Evolutionary conservation across 2,329 filamentous ascomycete genomes (phyloP).

Genomic region (Sphaerulina populicola): DNA sequence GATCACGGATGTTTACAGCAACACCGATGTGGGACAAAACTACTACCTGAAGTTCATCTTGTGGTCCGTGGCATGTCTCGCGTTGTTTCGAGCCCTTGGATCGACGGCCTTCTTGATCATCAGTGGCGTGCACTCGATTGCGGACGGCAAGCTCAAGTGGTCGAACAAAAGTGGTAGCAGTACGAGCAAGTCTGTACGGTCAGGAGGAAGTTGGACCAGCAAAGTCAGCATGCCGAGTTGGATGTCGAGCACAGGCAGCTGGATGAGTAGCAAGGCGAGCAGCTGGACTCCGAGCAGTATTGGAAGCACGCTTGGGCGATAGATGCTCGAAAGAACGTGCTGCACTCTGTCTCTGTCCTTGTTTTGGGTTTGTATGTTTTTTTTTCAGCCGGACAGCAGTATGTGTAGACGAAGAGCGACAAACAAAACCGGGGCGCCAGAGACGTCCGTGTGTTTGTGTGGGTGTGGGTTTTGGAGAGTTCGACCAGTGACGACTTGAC

Average conservation of each 20-base stretch:
- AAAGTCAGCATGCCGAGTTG: conserved; percentile 34
- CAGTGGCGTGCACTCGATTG: conserved; percentile 72
- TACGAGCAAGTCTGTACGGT: conserved; percentile 7
- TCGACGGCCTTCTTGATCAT: conserved; percentile 73
- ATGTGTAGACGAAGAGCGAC: too few species aligned
- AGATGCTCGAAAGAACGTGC: neutral
- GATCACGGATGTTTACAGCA: conserved; percentile 74
- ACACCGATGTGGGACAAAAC: conserved; percentile 65
- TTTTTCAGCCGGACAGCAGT: neutral
- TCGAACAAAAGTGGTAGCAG: conserved; percentile 18
- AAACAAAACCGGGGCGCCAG: too few species aligned
- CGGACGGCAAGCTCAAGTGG: conserved; percentile 71
- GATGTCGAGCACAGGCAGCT: conserved; percentile 32
- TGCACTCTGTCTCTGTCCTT: neutral
- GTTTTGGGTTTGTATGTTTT: neutral
- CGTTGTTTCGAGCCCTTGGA: conserved; percentile 79
- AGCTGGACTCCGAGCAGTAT: conserved; percentile 29
- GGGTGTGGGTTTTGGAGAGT: too few species aligned
- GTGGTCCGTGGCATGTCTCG: conserved; percentile 79
- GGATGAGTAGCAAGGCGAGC: conserved; percentile 33
- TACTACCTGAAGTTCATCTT: conserved; percentile 88
- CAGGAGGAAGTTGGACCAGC: conserved; percentile 32
- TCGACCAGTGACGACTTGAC: too few species aligned
- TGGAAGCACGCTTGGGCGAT: conserved; percentile 22
- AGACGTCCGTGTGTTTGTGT: too few species aligned